Percentiles rank a stretch among this genome's conserved stretches.
Evolutionary conservation across 768 basidiomycete species (phyloP).

Genomic region (Porphyrellus cyaneotinctus): DNA sequence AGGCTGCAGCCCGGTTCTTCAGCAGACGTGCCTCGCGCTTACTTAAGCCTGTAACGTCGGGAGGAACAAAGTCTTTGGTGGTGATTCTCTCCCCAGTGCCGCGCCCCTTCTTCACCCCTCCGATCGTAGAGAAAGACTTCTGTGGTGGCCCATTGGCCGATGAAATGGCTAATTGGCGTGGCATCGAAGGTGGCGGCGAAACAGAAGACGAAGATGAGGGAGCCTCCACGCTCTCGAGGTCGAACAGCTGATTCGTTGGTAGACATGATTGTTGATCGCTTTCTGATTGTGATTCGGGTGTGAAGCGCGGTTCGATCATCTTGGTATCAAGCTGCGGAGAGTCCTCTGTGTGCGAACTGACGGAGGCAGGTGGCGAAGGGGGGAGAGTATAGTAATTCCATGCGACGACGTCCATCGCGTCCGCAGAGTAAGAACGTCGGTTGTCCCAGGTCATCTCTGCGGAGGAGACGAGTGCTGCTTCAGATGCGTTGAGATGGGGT

Average conservation of each 20-base stretch:
- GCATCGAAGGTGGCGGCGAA: slow-evolving; percentile 29
- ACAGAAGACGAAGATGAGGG: slow-evolving; percentile 34
- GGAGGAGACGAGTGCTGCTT: slow-evolving; percentile 53
- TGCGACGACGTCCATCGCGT: slow-evolving; percentile 37
- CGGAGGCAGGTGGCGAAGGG: slow-evolving; percentile 47
- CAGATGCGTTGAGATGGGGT: slow-evolving; percentile 55
- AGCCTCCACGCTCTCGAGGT: slow-evolving; percentile 36
- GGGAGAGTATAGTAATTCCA: slow-evolving; percentile 49
- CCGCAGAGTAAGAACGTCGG: slow-evolving; percentile 35
- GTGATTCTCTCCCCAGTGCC: slow-evolving; percentile 45
- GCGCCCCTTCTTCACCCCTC: slow-evolving; percentile 45
- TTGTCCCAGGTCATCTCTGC: slow-evolving; percentile 48
- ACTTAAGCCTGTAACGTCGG: slow-evolving; percentile 81
- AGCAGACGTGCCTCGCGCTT: slow-evolving; percentile 90
- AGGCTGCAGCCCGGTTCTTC: slow-evolving; percentile 90
- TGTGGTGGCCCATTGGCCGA: slow-evolving; percentile 28
- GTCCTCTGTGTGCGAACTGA: slow-evolving; percentile 40
- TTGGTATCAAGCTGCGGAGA: slow-evolving; percentile 44
- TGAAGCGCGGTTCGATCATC: slow-evolving; percentile 50
- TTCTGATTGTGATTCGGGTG: slow-evolving; percentile 41
- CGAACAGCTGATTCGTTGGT: slow-evolving; percentile 71
- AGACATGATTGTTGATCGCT: slow-evolving; percentile 52
- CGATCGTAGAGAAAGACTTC: slow-evolving; percentile 45
- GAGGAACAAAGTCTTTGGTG: slow-evolving; percentile 83
- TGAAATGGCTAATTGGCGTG: slow-evolving; percentile 33